A percentile compares a stretch with the other conserved stretches of the same genome.
phyloP scores from a whole-genome alignment of 139 green algal species.

The Coelastrella sp. region DNA sequence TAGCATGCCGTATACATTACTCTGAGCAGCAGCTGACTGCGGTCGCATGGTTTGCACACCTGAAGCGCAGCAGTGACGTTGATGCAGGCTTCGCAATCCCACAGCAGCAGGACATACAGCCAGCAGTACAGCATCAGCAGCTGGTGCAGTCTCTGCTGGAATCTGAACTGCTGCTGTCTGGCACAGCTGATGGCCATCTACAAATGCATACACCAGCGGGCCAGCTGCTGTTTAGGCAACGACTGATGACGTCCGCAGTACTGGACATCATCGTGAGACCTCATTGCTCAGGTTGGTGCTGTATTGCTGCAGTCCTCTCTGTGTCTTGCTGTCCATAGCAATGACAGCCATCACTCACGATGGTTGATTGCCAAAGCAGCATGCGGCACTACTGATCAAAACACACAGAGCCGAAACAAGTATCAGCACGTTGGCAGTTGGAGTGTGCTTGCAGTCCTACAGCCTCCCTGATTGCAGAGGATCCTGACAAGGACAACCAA shows the following conservation, averaged over 20 bases:
- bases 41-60: constrained; percentile 39
- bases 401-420: too few relatives aligned
- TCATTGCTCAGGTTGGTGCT: constrained; percentile 29
- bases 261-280: constrained; percentile 29
- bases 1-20: not conserved
- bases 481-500: too few relatives aligned
- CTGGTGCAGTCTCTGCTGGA: constrained; percentile 27
- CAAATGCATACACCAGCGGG: constrained; percentile 66
- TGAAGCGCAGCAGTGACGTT: not conserved
- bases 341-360: not conserved
- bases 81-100: not conserved
- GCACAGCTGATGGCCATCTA: constrained; percentile 68
- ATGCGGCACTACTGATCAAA: too few relatives aligned
- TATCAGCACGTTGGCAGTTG: too few relatives aligned
- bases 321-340: not conserved
- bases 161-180: constrained; percentile 63
- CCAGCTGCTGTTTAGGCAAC: constrained; percentile 70
- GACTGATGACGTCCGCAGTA: constrained; percentile 51
- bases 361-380: too few relatives aligned
- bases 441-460: too few relatives aligned
- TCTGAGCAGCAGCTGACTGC: constrained; percentile 16
- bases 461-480: too few relatives aligned
- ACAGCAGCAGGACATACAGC: not conserved
- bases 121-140: constrained; percentile 33
- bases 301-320: not conserved